These are phyloP conservation scores for Petunia secreta DNA, from an alignment of 257 asterid genomes.

Conservation along the genomic window DNA sequence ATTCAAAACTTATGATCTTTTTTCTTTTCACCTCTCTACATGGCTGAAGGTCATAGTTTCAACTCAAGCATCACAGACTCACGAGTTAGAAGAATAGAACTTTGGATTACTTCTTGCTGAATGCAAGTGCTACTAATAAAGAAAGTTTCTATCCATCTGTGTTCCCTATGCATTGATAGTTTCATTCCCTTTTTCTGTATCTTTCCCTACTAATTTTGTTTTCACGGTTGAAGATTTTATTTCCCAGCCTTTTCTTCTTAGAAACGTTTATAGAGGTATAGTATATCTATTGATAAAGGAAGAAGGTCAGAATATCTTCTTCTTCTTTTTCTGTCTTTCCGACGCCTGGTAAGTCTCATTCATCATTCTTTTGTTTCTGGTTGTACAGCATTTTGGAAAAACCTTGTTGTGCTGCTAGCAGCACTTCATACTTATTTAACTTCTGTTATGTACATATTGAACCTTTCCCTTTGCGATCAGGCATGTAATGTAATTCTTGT, in stretches of 20 bases:
- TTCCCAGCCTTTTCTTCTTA: neutral
- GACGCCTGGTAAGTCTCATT: neutral
- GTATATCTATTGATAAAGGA: no score
- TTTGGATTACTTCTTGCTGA: neutral
- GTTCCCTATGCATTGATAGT: neutral
- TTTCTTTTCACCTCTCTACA: conserved; percentile 23
- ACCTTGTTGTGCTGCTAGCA: neutral
- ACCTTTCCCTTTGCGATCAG: neutral
- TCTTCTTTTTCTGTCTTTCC: neutral
- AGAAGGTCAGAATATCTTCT: neutral
- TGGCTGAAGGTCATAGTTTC: conserved; percentile 33
- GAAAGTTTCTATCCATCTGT: neutral
- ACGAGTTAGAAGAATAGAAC: neutral
- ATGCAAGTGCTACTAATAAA: neutral
- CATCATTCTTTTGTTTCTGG: neutral
- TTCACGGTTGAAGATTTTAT: neutral
- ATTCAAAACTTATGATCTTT: conserved; percentile 15
- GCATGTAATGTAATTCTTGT: neutral
- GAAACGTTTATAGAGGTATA: neutral
- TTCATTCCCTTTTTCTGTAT: neutral
- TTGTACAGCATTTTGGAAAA: neutral
- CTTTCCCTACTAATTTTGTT: neutral
- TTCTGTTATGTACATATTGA: neutral
- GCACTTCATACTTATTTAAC: neutral
- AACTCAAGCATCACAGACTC: neutral